Percentiles rank a stretch among this genome's conserved stretches.
phyloP scores from a whole-genome alignment of 768 basidiomycete genomes.

The Tulasnella sp. region DNA sequence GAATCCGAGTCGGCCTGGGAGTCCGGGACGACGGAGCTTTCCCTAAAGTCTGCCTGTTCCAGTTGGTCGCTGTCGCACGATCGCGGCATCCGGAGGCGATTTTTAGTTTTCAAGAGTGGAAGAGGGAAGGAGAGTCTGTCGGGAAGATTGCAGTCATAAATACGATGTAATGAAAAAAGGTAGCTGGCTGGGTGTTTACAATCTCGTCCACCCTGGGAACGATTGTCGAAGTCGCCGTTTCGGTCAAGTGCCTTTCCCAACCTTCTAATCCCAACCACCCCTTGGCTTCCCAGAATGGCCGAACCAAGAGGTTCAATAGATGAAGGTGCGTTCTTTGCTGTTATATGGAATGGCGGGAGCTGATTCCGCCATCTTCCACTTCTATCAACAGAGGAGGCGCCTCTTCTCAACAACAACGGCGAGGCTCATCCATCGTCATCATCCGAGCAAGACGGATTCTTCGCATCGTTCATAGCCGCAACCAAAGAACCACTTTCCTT shows the following conservation, averaged over 20 bases:
- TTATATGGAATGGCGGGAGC: neutral
- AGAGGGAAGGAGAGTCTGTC: neutral
- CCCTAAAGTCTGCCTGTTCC: neutral
- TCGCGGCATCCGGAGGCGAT: neutral
- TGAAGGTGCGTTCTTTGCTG: constrained; percentile 18
- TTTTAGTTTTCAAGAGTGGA: neutral
- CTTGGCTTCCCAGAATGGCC: constrained; percentile 20
- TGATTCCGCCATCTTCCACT: neutral
- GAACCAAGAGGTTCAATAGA: constrained; percentile 31
- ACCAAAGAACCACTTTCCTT: constrained; percentile 75
- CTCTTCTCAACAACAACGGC: constrained; percentile 55
- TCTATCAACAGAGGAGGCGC: constrained; percentile 54
- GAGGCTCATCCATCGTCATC: constrained; percentile 44
- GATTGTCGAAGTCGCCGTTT: neutral
- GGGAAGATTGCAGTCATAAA: neutral
- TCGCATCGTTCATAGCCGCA: constrained; percentile 7
- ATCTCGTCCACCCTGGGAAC: neutral
- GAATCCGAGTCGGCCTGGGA: neutral
- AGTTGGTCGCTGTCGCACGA: neutral
- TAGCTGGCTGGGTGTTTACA: neutral
- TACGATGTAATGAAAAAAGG: neutral
- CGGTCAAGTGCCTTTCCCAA: neutral
- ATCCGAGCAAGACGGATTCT: constrained; percentile 43
- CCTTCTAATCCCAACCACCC: neutral
- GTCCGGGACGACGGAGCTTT: neutral